phyloP scores from a whole-genome alignment of 352 stramenopile species.

The Pythium dissotocum region DNA sequence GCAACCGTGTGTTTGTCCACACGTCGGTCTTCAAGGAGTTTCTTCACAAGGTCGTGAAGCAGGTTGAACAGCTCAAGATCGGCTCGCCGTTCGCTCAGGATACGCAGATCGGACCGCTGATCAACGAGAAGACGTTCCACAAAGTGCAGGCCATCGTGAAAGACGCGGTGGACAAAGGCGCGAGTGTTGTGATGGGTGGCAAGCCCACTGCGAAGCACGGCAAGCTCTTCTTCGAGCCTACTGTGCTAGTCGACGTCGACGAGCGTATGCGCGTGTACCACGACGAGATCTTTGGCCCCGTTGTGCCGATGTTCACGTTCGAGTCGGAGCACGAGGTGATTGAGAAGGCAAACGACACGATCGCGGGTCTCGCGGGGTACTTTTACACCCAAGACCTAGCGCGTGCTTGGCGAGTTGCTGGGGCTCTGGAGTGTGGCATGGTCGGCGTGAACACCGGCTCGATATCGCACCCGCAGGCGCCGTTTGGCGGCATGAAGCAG shows the following conservation, averaged over 20 bases:
- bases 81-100: conserved; percentile 76
- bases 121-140: conserved; percentile 90
- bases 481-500: conserved; percentile 92
- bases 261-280: conserved; percentile 91
- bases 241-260: conserved; percentile 89
- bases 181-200: conserved; percentile 84
- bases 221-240: conserved; percentile 94
- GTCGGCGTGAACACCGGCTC: conserved; percentile 93
- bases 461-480: conserved; percentile 87
- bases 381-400: conserved; percentile 93
- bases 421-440: conserved; percentile 91
- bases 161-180: conserved; percentile 91
- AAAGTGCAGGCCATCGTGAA: conserved; percentile 86
- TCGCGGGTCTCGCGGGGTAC: conserved; percentile 93
- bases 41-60: conserved; percentile 65
- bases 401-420: conserved; percentile 88
- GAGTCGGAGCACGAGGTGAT: conserved; percentile 95
- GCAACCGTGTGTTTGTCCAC: conserved; percentile 95
- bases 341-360: conserved; percentile 91
- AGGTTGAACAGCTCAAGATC: conserved; percentile 85
- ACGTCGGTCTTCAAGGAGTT: conserved; percentile 93
- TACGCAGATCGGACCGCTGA: conserved; percentile 95
- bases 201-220: conserved; percentile 47
- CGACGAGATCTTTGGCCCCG: conserved; percentile 97
- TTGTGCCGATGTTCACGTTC: conserved; percentile 94